A percentile compares a stretch with the other conserved stretches of the same genome.
Conservation (phyloP, 2,329 filamentous ascomycete species). For the Neonectria punicea region DNA sequence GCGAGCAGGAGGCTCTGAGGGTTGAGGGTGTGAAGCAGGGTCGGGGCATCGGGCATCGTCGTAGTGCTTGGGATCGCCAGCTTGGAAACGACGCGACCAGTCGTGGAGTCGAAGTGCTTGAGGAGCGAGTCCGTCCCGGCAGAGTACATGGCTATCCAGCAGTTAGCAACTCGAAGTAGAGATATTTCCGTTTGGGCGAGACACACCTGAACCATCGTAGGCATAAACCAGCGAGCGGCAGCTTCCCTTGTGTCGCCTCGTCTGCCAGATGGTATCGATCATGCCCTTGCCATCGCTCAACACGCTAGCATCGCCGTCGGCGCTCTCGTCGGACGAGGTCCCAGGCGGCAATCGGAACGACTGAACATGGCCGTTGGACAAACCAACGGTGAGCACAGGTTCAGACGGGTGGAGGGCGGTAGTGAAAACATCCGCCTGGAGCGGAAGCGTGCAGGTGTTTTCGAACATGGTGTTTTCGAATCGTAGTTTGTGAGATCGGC, state of each 20-base stretch:
- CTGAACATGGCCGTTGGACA: constrained; percentile 87
- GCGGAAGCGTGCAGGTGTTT: constrained; percentile 88
- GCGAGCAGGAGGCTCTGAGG: constrained; percentile 89
- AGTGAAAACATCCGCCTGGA: constrained; percentile 86
- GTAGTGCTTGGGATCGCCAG: constrained; percentile 75
- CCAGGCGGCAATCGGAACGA: constrained; percentile 77
- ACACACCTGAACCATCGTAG: constrained; percentile 76
- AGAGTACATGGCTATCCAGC: constrained; percentile 66
- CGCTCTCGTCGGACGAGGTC: constrained; percentile 62
- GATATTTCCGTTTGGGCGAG: too few relatives aligned
- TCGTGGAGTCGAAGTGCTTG: constrained; percentile 66
- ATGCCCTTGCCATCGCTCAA: constrained; percentile 73
- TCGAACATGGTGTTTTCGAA: constrained; percentile 76
- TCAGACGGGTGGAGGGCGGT: constrained; percentile 87
- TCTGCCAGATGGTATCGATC: constrained; percentile 87
- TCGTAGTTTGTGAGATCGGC: neutral
- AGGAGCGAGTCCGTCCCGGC: constrained; percentile 70
- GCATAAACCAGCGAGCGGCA: constrained; percentile 85
- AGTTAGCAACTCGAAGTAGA: constrained; percentile 12
- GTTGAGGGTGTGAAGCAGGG: constrained; percentile 83
- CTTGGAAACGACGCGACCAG: constrained; percentile 81
- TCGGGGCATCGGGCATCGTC: constrained; percentile 74
- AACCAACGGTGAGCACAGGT: constrained; percentile 86
- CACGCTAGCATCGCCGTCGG: constrained; percentile 59
- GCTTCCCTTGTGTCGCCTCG: constrained; percentile 91